Evolutionary conservation across 768 basidiomycete species (phyloP), one percentile per base, ranked within the genome.

Genomic region (Brasilioporus rufonigricans): DNA sequence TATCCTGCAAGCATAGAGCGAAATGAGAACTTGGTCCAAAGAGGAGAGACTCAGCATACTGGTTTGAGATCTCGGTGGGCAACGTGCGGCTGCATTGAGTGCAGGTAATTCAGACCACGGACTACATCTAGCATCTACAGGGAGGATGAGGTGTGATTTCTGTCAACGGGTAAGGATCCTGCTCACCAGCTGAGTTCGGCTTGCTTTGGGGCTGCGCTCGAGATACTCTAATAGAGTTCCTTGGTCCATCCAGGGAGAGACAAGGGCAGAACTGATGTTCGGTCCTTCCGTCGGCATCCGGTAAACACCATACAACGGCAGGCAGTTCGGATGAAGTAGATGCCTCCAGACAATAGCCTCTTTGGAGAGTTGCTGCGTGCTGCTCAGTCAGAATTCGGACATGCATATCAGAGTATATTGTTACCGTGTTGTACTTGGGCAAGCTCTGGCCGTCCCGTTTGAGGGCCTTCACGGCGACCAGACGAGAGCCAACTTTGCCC

Each of bases 81-180:
- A 9, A 80, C 70, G 16, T 73, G 73, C 0, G 73, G 74, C 33
- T 61, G 48, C 56, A 71, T 67, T 0, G 72, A 76, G 52, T 80
- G 79, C 14, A 80, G 58, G 48, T 80, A 77, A 5, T 68, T 45
- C 43, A 80, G 57, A 14, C 79, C 79, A n/a, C 71, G 64, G 24
- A 73, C 72, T 19, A 78, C 64, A 49, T 80, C 79, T 12, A 74
- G 60, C 39, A 78, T 71, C 78, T 80, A 46, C 18, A 19, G 7
- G 27, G 36, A 31, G 8, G 13, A 32, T 53, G 32, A 48, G 35
- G n/a, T 9, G 13, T 48, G 26, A 53, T 27, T 12, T 3, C 4
- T 29, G 2, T 23, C 14, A 24, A n/a, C 5, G 23, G 49, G 12
- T 38, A 55, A 45, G 12, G n/a, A 14, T 12, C 29, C 23, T 29